A percentile compares a stretch with the other conserved stretches of the same genome.
phyloP scores from a whole-genome alignment of 1,284 basidiomycete genomes.

The Rhodotorula sp. region DNA sequence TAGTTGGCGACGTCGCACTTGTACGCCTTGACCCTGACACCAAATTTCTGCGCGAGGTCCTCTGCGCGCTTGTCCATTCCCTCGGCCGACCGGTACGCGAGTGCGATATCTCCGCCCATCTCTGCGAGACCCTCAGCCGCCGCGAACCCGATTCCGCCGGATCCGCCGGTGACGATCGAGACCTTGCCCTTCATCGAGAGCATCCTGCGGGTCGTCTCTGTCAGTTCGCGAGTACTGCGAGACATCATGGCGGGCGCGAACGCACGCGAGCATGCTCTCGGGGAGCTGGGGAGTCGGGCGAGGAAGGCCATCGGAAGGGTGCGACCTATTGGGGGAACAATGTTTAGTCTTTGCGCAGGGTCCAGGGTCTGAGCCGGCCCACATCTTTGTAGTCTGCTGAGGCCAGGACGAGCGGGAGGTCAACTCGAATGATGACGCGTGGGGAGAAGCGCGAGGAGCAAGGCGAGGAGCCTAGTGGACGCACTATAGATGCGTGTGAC shows the following conservation, averaged over 20 bases:
- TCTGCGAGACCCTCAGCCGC: conserved; percentile 48
- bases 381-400: no score
- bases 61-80: conserved; percentile 52
- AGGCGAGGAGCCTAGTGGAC: no score
- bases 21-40: conserved; percentile 52
- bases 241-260: background rate
- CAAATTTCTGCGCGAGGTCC: conserved; percentile 49
- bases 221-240: background rate
- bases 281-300: conserved; percentile 24
- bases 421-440: no score
- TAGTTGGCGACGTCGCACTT: conserved; percentile 34
- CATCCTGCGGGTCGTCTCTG: conserved; percentile 2
- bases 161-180: conserved; percentile 46
- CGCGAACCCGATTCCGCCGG: conserved; percentile 47
- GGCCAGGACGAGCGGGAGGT: no score
- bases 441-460: no score
- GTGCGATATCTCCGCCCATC: conserved; percentile 46
- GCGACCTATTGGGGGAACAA: conserved; percentile 5
- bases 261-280: conserved; percentile 14
- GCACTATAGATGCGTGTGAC: no score
- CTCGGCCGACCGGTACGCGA: conserved; percentile 43
- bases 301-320: conserved; percentile 33
- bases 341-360: background rate
- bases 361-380: no score
- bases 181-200: conserved; percentile 48